Evolutionary conservation across 2,329 filamentous ascomycete species (phyloP).

Genomic region (Amauroascus verrucosus): DNA sequence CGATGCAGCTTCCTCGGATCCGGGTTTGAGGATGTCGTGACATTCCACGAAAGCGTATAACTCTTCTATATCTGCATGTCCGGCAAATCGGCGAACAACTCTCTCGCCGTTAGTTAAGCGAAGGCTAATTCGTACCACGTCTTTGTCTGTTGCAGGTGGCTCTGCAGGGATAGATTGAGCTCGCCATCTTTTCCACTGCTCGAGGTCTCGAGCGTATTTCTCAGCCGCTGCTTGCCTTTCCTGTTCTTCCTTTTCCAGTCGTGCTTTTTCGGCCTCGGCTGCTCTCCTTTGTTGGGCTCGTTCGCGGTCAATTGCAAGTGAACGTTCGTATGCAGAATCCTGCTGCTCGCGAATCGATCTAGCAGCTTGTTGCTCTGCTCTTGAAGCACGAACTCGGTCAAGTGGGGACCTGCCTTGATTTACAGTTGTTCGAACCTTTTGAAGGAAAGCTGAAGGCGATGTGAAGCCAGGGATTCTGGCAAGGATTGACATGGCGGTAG

Average conservation of each 20-base stretch:
- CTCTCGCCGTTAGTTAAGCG: constrained; percentile 57
- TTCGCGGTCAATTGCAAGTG: constrained; percentile 76
- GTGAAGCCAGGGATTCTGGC: constrained; percentile 66
- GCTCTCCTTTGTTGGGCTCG: constrained; percentile 66
- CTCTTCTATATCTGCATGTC: constrained; percentile 66
- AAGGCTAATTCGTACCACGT: constrained; percentile 60
- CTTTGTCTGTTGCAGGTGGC: constrained; percentile 53
- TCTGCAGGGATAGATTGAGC: constrained; percentile 57
- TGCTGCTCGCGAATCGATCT: constrained; percentile 76
- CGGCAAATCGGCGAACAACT: constrained; percentile 63
- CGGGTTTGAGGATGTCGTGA: constrained; percentile 53
- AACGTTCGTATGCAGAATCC: constrained; percentile 87
- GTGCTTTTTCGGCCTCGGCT: constrained; percentile 55
- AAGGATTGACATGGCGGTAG: constrained; percentile 82
- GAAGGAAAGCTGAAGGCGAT: constrained; percentile 58
- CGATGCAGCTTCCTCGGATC: constrained; percentile 15
- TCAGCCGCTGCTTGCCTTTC: constrained; percentile 54
- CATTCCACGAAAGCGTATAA: constrained; percentile 96
- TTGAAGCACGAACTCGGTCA: constrained; percentile 60
- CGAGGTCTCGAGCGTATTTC: constrained; percentile 43
- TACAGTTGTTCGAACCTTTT: constrained; percentile 64
- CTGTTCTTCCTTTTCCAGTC: constrained; percentile 56
- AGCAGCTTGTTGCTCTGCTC: constrained; percentile 70
- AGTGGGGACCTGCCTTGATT: constrained; percentile 67
- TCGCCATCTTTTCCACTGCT: constrained; percentile 75